Conservation (phyloP, 1,139 yeast species). For the Zygoascus hellenicus region DNA sequence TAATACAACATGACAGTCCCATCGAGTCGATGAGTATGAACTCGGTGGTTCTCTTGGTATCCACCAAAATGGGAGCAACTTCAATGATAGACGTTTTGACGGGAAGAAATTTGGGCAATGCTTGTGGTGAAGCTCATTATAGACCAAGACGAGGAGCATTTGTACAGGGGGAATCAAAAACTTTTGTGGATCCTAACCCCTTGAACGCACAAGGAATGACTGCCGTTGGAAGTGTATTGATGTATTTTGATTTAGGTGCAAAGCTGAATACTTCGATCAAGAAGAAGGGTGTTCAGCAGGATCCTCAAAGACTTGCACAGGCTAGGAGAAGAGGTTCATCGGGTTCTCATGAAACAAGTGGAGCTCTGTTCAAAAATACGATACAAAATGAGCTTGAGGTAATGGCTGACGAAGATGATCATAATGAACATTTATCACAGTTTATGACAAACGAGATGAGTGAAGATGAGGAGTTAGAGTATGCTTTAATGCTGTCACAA, state of each 20-base stretch:
- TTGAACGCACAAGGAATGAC: slow-evolving; percentile 48
- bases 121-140: slow-evolving; percentile 9
- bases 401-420: slow-evolving; percentile 35
- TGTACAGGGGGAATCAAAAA: slow-evolving; percentile 2
- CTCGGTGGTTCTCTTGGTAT: slow-evolving; percentile 46
- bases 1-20: slow-evolving; percentile 17
- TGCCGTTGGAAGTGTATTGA: slow-evolving; percentile 47
- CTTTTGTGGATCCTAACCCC: slow-evolving; percentile 39
- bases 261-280: slow-evolving; percentile 21
- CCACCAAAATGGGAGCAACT: slow-evolving; percentile 59
- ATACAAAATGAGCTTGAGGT: slow-evolving; percentile 25
- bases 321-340: slow-evolving; percentile 11
- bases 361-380: slow-evolving; percentile 8
- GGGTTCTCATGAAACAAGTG: slow-evolving; percentile 1
- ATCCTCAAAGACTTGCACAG: slow-evolving; percentile 18
- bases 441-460: slow-evolving; percentile 36
- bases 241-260: slow-evolving; percentile 56
- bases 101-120: slow-evolving; percentile 36
- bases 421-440: slow-evolving; percentile 25
- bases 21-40: slow-evolving; percentile 37
- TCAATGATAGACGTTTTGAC: slow-evolving; percentile 58
- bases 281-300: slow-evolving; percentile 29
- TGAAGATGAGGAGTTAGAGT: slow-evolving; percentile 41
- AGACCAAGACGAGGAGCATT: slow-evolving; percentile 6
- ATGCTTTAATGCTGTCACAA: slow-evolving; percentile 36